These are phyloP conservation scores for Chaetomium strumarium DNA, from an alignment of 2,329 filamentous ascomycete genomes.

Conservation along the genomic window DNA sequence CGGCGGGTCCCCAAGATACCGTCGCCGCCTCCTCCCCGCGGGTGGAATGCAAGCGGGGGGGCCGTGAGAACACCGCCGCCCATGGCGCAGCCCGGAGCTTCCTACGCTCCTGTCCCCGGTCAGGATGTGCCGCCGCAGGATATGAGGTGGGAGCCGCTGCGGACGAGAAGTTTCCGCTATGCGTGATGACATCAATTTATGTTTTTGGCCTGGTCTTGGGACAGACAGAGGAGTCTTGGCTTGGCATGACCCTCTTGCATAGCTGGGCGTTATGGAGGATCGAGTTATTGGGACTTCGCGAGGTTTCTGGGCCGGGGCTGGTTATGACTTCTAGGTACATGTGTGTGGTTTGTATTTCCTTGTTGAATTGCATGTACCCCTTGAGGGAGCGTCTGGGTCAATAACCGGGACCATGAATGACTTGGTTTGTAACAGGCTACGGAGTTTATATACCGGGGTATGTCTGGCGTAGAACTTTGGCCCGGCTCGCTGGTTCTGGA, in stretches of 20 bases:
- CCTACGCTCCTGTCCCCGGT: constrained; percentile 13
- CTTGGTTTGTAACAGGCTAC: too few relatives aligned
- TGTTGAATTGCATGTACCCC: too few relatives aligned
- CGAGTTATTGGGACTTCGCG: too few relatives aligned
- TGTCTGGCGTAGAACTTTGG: too few relatives aligned
- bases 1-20: neutral
- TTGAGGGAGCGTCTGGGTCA: too few relatives aligned
- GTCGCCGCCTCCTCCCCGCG: neutral
- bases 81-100: constrained; percentile 4
- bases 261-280: too few relatives aligned
- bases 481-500: too few relatives aligned
- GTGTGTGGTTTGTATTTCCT: too few relatives aligned
- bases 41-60: neutral
- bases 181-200: constrained; percentile 8
- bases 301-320: too few relatives aligned
- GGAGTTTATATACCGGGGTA: too few relatives aligned
- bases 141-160: constrained; percentile 19
- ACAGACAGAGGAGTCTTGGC: neutral
- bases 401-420: too few relatives aligned
- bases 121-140: neutral
- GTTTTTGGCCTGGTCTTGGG: neutral
- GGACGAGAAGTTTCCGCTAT: constrained; percentile 21
- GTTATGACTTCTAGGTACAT: too few relatives aligned
- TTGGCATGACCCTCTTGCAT: neutral
- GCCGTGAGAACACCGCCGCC: neutral